Percentiles rank a stretch among this genome's conserved stretches.
Evolutionary conservation across 2,329 filamentous ascomycete genomes (phyloP).

Genomic region (Talaromyces sp.): DNA sequence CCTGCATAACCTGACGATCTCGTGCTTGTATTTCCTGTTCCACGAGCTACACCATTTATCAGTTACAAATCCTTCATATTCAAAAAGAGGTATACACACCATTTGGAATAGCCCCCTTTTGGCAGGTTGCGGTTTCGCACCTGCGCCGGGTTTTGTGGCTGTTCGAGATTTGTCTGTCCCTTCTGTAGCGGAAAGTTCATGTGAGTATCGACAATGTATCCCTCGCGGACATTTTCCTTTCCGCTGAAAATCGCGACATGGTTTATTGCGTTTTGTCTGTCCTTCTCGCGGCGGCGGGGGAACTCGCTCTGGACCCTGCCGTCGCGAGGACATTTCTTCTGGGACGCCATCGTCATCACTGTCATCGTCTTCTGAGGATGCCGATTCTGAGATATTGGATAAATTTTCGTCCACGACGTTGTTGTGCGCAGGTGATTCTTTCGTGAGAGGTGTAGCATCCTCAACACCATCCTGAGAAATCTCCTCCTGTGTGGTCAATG

Average conservation of each 20-base stretch:
- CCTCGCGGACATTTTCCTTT: slow-evolving; percentile 41
- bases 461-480: no score
- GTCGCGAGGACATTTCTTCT: slow-evolving; percentile 39
- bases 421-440: not conserved
- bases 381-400: slow-evolving; percentile 32
- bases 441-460: not conserved
- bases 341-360: slow-evolving; percentile 33
- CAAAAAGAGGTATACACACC: slow-evolving; percentile 24
- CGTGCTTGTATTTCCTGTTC: slow-evolving; percentile 41
- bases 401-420: slow-evolving; percentile 36
- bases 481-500: not conserved
- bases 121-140: slow-evolving; percentile 12
- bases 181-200: slow-evolving; percentile 28
- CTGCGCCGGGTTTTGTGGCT: slow-evolving; percentile 14
- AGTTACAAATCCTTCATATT: not conserved
- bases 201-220: slow-evolving; percentile 38
- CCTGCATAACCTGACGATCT: slow-evolving; percentile 37
- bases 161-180: not conserved
- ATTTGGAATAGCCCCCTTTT: slow-evolving; percentile 42
- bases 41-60: slow-evolving; percentile 31
- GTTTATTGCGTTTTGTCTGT: slow-evolving; percentile 23
- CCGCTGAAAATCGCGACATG: slow-evolving; percentile 40
- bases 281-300: slow-evolving; percentile 34
- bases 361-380: slow-evolving; percentile 21
- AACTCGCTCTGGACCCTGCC: slow-evolving; percentile 36